Conservation (phyloP, 108 stramenopile species). For the Cyclotella kingstonii region DNA sequence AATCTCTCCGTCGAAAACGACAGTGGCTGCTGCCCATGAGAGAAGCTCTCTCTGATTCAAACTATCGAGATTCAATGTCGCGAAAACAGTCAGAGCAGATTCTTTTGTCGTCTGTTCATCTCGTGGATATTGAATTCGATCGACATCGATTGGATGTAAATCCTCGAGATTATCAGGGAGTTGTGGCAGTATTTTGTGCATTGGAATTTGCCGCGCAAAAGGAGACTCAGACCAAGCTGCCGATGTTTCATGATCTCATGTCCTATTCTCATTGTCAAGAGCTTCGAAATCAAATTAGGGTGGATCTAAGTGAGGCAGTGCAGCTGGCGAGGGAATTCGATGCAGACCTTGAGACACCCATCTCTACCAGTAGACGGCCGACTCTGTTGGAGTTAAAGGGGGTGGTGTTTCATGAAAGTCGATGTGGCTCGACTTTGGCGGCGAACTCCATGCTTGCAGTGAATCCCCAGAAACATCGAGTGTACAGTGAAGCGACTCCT, state of each 20-base stretch:
- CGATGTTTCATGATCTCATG: conserved; percentile 81
- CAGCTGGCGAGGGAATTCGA: conserved; percentile 49
- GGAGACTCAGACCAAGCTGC: conserved; percentile 33
- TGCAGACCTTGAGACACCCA: conserved; percentile 12
- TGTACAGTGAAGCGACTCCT: conserved; percentile 84
- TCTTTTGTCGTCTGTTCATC: conserved; percentile 21
- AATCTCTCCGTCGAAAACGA: background rate
- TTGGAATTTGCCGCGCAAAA: conserved; percentile 34
- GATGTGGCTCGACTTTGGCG: conserved; percentile 92
- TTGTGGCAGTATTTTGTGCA: conserved; percentile 29
- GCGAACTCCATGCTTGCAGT: conserved; percentile 88
- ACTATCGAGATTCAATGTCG: conserved; percentile 3
- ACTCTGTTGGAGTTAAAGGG: conserved; percentile 59
- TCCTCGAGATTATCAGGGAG: conserved; percentile 24
- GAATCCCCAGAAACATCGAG: conserved; percentile 70
- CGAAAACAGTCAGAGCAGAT: conserved; percentile 18
- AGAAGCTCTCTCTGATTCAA: conserved; percentile 24
- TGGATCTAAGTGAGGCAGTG: conserved; percentile 63
- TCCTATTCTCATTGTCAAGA: conserved; percentile 34
- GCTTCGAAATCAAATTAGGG: conserved; percentile 10
- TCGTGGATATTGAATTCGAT: conserved; percentile 17
- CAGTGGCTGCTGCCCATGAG: conserved; percentile 15
- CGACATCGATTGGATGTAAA: conserved; percentile 12
- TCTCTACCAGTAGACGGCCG: conserved; percentile 13
- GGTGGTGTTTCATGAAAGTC: conserved; percentile 93